Conservation (phyloP, 2,329 filamentous ascomycete species). For the Fusarium sp. region DNA sequence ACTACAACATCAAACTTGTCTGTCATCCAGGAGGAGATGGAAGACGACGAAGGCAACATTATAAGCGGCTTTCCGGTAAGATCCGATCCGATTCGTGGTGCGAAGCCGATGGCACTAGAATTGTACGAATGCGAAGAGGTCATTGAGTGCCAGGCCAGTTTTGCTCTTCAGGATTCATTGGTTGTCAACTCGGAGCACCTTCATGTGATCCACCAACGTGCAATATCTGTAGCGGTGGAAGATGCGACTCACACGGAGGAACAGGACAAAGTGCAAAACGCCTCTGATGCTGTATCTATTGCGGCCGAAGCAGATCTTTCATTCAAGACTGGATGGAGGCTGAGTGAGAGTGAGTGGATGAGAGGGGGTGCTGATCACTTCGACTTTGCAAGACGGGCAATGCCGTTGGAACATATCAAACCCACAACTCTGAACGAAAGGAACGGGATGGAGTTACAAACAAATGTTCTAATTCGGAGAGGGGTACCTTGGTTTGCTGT, state of each 20-base stretch:
- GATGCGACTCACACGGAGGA: neutral
- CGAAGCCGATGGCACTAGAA: neutral
- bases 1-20: constrained; percentile 34
- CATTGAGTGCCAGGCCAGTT: neutral
- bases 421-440: neutral
- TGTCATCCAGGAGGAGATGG: constrained; percentile 41
- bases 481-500: neutral
- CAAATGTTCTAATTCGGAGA: neutral
- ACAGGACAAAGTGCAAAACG: neutral
- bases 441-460: neutral
- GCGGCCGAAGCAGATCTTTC: constrained; percentile 13
- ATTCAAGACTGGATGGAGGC: constrained; percentile 23
- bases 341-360: constrained; percentile 41
- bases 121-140: neutral
- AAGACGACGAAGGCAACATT: constrained; percentile 27
- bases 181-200: neutral
- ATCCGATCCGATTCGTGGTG: constrained; percentile 15
- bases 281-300: neutral
- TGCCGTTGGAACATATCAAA: neutral
- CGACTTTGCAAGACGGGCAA: neutral
- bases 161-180: neutral
- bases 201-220: neutral
- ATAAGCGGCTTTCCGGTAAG: constrained; percentile 13
- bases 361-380: neutral
- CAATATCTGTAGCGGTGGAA: neutral